Percentiles rank a stretch among this genome's conserved stretches.
Evolutionary conservation across 2,329 filamentous ascomycete species (phyloP).

Genomic region (Niveomyces coronatus): DNA sequence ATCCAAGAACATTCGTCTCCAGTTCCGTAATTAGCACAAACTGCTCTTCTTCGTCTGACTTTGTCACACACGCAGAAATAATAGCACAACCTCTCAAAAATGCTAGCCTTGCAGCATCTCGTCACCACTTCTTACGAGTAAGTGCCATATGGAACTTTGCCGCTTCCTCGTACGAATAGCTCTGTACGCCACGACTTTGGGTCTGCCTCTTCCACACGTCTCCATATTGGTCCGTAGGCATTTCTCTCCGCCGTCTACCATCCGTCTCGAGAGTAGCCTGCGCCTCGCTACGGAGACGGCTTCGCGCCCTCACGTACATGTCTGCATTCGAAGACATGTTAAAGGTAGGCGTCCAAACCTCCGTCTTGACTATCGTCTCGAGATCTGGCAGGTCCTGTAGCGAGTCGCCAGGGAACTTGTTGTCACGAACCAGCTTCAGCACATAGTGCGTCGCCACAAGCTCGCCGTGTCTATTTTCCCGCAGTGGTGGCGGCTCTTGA

Average conservation of each 20-base stretch:
- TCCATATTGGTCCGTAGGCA: not conserved
- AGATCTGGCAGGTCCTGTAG: conserved; percentile 20
- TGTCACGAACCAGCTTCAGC: not conserved
- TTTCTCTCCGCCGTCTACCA: not conserved
- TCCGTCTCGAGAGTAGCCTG: not conserved
- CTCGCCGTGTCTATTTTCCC: not conserved
- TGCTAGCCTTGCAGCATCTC: too few relatives aligned
- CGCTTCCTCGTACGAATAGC: not conserved
- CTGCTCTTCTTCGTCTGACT: too few relatives aligned
- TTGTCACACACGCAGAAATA: too few relatives aligned
- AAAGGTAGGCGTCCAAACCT: not conserved
- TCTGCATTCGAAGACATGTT: conserved; percentile 14
- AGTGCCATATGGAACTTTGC: not conserved
- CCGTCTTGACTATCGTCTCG: conserved; percentile 9
- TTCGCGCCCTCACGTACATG: conserved; percentile 10
- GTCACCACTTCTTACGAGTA: not conserved
- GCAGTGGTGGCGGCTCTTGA: not conserved
- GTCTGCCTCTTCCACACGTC: not conserved
- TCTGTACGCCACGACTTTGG: not conserved
- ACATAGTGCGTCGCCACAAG: not conserved
- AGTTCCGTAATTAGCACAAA: too few relatives aligned
- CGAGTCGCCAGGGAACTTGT: conserved; percentile 20
- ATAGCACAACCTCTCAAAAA: too few relatives aligned
- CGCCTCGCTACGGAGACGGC: not conserved
- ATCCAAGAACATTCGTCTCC: too few relatives aligned